phyloP scores from a whole-genome alignment of 2,329 filamentous ascomycete genomes.

The Cladorrhinum sp. region DNA sequence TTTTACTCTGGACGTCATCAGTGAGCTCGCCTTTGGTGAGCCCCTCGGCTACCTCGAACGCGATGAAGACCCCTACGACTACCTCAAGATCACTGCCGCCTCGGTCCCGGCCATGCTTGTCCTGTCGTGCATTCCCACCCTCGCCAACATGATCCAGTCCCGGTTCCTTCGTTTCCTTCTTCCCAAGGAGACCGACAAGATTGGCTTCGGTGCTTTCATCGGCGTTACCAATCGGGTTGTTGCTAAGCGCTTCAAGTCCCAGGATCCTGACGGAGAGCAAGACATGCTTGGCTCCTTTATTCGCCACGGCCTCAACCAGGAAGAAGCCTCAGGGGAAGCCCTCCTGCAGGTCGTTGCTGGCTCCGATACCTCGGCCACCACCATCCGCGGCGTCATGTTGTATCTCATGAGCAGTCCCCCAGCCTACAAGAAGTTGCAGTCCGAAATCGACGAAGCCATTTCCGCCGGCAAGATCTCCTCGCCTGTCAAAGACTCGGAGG shows the following conservation, averaged over 20 bases:
- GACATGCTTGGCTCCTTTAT: slow-evolving; percentile 45
- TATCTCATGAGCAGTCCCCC: slow-evolving; percentile 45
- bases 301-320: slow-evolving; percentile 30
- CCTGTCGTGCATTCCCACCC: slow-evolving; percentile 40
- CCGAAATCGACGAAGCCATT: slow-evolving; percentile 37
- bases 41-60: slow-evolving; percentile 48
- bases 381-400: slow-evolving; percentile 46
- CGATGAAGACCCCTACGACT: slow-evolving; percentile 47
- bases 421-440: slow-evolving; percentile 20
- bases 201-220: slow-evolving; percentile 40
- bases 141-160: slow-evolving; percentile 42
- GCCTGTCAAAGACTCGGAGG: slow-evolving; percentile 29
- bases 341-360: slow-evolving; percentile 40
- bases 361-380: slow-evolving; percentile 50
- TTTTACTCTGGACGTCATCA: slow-evolving; percentile 56
- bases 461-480: slow-evolving; percentile 37
- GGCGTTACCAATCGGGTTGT: slow-evolving; percentile 29
- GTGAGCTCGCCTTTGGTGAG: slow-evolving; percentile 49
- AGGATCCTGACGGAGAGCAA: slow-evolving; percentile 21
- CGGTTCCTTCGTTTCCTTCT: slow-evolving; percentile 39
- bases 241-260: slow-evolving; percentile 24
- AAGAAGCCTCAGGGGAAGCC: slow-evolving; percentile 20
- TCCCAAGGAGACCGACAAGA: slow-evolving; percentile 39
- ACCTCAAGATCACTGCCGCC: slow-evolving; percentile 34
- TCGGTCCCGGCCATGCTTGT: slow-evolving; percentile 39